Conservation (phyloP, 805 yeast species). For the Blastobotrys attinorum region DNA sequence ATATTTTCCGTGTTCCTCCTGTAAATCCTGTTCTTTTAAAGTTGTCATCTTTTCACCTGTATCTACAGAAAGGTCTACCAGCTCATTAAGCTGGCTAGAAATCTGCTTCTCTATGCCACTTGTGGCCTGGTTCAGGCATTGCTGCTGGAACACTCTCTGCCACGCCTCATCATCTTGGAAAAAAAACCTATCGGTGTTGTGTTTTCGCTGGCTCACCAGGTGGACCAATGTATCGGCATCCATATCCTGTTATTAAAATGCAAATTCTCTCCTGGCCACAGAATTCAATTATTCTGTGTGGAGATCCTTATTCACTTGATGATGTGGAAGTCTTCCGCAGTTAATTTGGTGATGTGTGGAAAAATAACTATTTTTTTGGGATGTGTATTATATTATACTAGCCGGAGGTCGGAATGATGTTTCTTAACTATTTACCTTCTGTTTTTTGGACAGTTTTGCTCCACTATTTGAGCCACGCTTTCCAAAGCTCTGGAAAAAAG, state of each 20-base stretch:
- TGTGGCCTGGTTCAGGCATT: neutral
- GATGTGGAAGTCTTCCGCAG: no score
- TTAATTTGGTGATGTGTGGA: no score
- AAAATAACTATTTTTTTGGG: no score
- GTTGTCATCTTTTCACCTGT: slow-evolving; percentile 6
- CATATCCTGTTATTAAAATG: neutral
- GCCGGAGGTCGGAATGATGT: no score
- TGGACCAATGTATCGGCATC: neutral
- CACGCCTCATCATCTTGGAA: slow-evolving; percentile 1
- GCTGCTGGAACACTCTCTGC: neutral
- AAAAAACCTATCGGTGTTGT: neutral
- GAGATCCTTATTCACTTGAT: no score
- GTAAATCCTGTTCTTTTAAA: slow-evolving; percentile 7
- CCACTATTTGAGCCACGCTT: no score
- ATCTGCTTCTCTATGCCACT: neutral
- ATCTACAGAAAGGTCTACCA: neutral
- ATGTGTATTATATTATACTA: no score
- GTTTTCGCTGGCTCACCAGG: neutral
- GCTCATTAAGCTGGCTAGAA: neutral
- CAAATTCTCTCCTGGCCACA: neutral
- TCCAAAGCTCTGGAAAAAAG: no score
- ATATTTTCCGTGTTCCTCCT: slow-evolving; percentile 4
- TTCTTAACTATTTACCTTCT: no score
- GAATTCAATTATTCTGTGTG: no score
- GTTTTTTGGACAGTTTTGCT: no score